Base-by-base conservation (phyloP, 129 eudicot species). In the Escallonia rubra region DNA sequence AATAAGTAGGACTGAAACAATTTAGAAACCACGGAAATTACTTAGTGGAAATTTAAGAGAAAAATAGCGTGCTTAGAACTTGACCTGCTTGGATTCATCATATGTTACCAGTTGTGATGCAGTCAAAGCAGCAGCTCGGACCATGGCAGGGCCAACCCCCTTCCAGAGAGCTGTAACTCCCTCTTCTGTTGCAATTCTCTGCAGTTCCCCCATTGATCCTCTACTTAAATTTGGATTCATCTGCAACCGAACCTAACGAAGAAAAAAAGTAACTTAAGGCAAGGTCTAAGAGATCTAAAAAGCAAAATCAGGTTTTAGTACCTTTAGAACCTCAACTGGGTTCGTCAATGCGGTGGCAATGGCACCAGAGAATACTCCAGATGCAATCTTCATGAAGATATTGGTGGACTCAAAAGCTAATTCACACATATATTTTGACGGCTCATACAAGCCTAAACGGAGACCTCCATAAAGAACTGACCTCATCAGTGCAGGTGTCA, bases 381-480 rank as follows among this genome's bases (percentile, higher is more conserved):
- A 87, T 78, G 91, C 86, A 76, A 93, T 85, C 95, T 89, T 93
- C 85, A 86, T 70, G 78, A 93, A 87, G 87, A 93, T 72, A 82
- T 89, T 93, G 86, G 85, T 81, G 77, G 99, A 93, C 89, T 90
- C 99, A 89, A 89, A 93, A 85, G 92, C 99, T 85, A 80, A 70
- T 78, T 86, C 95, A 76, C 95, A 93, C 55, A 89, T 78, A 86
- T 86, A 70, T 84, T 93, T 93, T 78, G 90, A 84, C 38, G 96
- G 99, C 82, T 86, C 99, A 88, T 93, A 93, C 90, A 93, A 84
- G 65, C 96, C 96, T 87, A 93, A 93, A 83, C 99, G 99, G 73
- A 93, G 94, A 80, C 99, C 99, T 80, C 99, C 99, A 75, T 93
- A 89, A 76, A 93, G 82, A 93, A 89, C 96, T 93, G 99, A 93